Conservation (phyloP, 2,329 filamentous ascomycete species). For the Cordyceps farinosa region DNA sequence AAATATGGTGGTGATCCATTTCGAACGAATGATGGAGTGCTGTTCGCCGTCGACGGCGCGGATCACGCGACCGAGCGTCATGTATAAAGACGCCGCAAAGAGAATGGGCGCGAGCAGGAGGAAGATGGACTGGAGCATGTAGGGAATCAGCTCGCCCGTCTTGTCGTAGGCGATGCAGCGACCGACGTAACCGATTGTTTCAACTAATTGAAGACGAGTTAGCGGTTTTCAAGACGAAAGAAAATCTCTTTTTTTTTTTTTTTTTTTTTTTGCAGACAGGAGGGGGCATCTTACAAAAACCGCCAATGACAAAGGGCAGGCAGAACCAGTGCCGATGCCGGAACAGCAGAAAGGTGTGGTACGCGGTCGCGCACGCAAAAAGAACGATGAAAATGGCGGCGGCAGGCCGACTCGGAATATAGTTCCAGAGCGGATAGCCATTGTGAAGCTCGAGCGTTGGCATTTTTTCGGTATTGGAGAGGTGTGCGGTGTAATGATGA, state of each 20-base stretch:
- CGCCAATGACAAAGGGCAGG: constrained; percentile 43
- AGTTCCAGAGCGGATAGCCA: constrained; percentile 26
- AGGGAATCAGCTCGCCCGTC: constrained; percentile 34
- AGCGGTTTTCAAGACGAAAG: neutral
- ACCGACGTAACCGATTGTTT: constrained; percentile 38
- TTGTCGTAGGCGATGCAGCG: constrained; percentile 35
- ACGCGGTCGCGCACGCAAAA: constrained; percentile 38
- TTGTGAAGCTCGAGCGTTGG: constrained; percentile 24
- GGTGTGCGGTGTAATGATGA: neutral
- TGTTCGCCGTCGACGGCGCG: constrained; percentile 24
- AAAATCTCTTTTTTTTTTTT: too few relatives aligned
- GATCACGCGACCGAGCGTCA: constrained; percentile 41
- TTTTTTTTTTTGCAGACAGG: neutral
- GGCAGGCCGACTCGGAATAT: constrained; percentile 41
- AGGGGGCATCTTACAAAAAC: constrained; percentile 36
- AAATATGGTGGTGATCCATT: constrained; percentile 32
- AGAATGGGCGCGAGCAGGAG: constrained; percentile 42
- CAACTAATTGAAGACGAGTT: constrained; percentile 19
- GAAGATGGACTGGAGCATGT: constrained; percentile 38
- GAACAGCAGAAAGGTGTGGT: constrained; percentile 41
- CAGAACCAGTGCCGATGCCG: constrained; percentile 48
- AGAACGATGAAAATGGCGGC: constrained; percentile 44
- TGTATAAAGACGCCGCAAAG: constrained; percentile 45
- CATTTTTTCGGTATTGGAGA: constrained; percentile 22
- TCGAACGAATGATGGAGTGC: constrained; percentile 22